Evolutionary conservation across 805 yeast species (phyloP), one percentile per base, ranked within the genome.

Genomic region (Spathaspora passalidarum): DNA sequence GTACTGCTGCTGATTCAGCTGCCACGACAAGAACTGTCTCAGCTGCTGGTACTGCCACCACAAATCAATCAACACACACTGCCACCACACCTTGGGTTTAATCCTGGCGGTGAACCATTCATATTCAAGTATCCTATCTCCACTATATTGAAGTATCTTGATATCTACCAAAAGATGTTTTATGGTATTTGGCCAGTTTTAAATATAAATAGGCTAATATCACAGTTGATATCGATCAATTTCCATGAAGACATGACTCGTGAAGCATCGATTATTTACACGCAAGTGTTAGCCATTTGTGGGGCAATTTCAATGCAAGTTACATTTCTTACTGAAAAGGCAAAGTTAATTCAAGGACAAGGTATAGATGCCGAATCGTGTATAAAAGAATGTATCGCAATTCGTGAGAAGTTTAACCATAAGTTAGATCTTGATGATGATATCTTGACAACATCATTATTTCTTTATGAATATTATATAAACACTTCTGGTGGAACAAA

Each of bases 151-250:
- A 39, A 39, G 13, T 39, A 39, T 39, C 32, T 39, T 29, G 69
- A 66, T 48, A 53, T 66, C 4, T 69, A 64, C 52, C 73, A 69
- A 47, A 67, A 72, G 9, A 67, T 72, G 72, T 69, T 60, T 47
- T 69, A 69, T 47, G 72, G 72, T 5, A 61, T 65, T 21, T 69
- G 73, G 73, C 74, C 74, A 10, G 66, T 62, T n/a, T 51, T 62
- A 16, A 39, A 39, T 29, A 39, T 16, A 17, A 39, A 25, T 16
- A 39, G 25, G 18, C 20, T 39, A 39, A 39, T 39, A 16, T 17
- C 20, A 9, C 29, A 39, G 13, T 39, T 39, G 16, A 16, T 39
- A 10, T 22, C 34, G 10, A 39, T 25, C 4, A 25, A 39, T 11
- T 39, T 39, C 25, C 18, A 22, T 18, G 38, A 36, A 18, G n/a